Evolutionary conservation across 2,329 filamentous ascomycete genomes (phyloP), one percentile per base, ranked within the genome.

Genomic region (Venturia asperata): DNA sequence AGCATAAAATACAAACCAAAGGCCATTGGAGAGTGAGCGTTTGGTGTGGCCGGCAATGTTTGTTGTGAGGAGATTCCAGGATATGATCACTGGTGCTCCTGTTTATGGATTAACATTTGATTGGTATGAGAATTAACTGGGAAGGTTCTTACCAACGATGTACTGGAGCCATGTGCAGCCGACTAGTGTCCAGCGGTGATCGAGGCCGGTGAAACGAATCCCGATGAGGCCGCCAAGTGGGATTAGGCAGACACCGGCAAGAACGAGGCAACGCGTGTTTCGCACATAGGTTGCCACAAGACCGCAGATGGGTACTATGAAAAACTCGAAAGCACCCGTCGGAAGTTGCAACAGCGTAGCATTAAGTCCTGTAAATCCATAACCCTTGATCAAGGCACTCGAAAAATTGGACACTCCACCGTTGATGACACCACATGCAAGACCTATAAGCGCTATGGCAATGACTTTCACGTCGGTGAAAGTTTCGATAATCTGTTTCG

Each of bases 91-190:
- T 0, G 81, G 79, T 0, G 80, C 79, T 5, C 81, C 81, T 47
- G 10, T 58, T 19, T 1, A 58, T 58, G 1, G 11, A 15, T 58
- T n/a, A 58, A 27, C n/a, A 34, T 34, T n/a, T 7, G 4, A 4
- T 13, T 9, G 27, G 10, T 15, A 17, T 24, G 13, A 11, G 30
- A 1, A 15, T 7, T 2, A 27, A 11, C 17, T 1, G 27, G 15
- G 15, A 11, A 3, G n/a, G 5, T 58, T 3, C 5, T 7, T 37
- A 58, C 52, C 52, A 37, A 83, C 66, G 2, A 82, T 73, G 52
- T 79, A 79, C 66, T 82, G 79, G 15, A 83, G 71, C 81, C 81
- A 83, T 9, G 79, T 80, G 68, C 81, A 82, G n/a, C 74, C 81
- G 0, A 82, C 80, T 1, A 83, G 75, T 1, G 77, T 78, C 73